A percentile compares a stretch with the other conserved stretches of the same genome.
Conservation (phyloP, 371 early-diverging fungal genomes). For the Paramicrosporidium saccamoebae region DNA sequence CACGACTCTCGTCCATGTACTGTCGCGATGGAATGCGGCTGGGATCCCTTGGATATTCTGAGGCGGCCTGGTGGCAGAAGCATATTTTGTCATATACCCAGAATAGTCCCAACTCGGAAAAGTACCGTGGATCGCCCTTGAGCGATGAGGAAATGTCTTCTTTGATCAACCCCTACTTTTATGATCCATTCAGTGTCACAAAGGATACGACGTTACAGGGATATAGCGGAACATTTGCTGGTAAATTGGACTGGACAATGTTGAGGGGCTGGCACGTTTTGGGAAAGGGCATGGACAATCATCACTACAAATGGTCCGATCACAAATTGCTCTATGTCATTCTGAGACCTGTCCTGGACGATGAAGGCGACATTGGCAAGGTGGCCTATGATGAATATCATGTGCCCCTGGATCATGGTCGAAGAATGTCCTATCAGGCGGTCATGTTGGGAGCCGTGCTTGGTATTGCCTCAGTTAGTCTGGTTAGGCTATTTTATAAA, state of each 20-base stretch:
- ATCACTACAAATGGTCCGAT: constrained; percentile 23
- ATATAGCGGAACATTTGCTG: constrained; percentile 21
- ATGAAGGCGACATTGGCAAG: too few relatives aligned
- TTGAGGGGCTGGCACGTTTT: constrained; percentile 15
- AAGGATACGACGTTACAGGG: constrained; percentile 22
- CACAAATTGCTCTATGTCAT: constrained; percentile 41
- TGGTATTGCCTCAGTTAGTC: too few relatives aligned
- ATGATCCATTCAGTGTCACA: constrained; percentile 22
- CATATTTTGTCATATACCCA: constrained; percentile 4
- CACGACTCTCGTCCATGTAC: constrained; percentile 22
- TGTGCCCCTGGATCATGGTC: too few relatives aligned
- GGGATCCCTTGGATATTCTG: constrained; percentile 19
- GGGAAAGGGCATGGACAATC: constrained; percentile 15
- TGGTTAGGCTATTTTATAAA: too few relatives aligned
- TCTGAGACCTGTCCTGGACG: too few relatives aligned
- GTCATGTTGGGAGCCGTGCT: too few relatives aligned
- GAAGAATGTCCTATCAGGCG: too few relatives aligned
- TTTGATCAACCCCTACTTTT: constrained; percentile 25
- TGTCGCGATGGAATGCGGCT: constrained; percentile 23
- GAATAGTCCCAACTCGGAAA: neutral
- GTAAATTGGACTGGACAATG: constrained; percentile 41
- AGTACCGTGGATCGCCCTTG: neutral
- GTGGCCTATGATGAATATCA: too few relatives aligned
- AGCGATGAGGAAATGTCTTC: neutral
- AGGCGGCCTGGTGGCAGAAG: constrained; percentile 29